Conservation (phyloP, 768 basidiomycete genomes). For the Nidularia sp. region DNA sequence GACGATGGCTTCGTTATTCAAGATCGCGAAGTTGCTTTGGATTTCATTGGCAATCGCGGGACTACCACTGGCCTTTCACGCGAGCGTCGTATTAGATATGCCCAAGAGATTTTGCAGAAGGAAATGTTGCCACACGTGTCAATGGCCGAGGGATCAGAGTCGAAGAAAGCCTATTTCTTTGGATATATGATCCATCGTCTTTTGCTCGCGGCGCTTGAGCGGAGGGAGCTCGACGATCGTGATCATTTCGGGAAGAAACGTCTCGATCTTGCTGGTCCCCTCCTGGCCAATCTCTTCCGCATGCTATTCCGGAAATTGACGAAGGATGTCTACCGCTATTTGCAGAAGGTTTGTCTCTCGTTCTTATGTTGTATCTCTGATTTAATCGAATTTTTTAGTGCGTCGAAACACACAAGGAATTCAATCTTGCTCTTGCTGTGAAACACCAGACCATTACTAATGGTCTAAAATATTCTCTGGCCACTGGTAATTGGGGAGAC, state of each 20-base stretch:
- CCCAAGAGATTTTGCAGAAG: constrained; percentile 96
- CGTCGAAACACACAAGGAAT: constrained; percentile 94
- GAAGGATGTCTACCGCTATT: constrained; percentile 93
- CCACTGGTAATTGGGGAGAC: constrained; percentile 99
- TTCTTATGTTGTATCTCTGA: constrained; percentile 3
- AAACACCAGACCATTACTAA: constrained; percentile 98
- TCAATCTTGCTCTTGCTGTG: constrained; percentile 86
- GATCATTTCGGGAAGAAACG: constrained; percentile 99
- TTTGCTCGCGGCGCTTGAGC: constrained; percentile 87
- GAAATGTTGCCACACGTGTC: constrained; percentile 98
- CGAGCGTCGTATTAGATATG: constrained; percentile 92
- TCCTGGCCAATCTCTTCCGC: constrained; percentile 95
- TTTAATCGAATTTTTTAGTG: constrained; percentile 53
- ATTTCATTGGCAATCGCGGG: constrained; percentile 98
- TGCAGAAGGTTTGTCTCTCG: constrained; percentile 75
- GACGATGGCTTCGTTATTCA: constrained; percentile 99
- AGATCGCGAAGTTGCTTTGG: constrained; percentile 93
- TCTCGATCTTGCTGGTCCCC: constrained; percentile 90
- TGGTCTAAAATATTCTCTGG: constrained; percentile 95
- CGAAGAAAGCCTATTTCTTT: constrained; percentile 99
- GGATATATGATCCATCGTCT: constrained; percentile 99
- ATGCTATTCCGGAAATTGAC: constrained; percentile 97
- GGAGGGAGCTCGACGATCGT: constrained; percentile 95
- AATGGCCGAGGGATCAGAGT: constrained; percentile 92
- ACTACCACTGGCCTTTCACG: constrained; percentile 89